phyloP scores from a whole-genome alignment of 108 stramenopile genomes.

The Stephanodiscus triporus region DNA sequence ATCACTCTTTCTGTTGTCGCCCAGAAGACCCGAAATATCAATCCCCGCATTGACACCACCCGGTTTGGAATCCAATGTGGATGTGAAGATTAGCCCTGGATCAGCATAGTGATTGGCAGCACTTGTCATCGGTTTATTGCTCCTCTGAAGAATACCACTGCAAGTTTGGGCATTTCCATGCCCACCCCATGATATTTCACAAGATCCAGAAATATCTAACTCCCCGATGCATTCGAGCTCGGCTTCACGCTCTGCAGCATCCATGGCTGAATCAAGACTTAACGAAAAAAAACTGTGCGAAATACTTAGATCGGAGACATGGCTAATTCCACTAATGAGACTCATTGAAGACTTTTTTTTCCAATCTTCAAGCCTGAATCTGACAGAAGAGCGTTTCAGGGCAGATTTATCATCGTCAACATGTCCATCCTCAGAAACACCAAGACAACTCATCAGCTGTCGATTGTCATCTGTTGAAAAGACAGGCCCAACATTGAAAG shows the following conservation, averaged over 20 bases:
- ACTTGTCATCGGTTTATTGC: neutral
- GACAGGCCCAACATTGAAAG: constrained; percentile 5
- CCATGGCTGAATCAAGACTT: constrained; percentile 51
- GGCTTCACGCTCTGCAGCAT: constrained; percentile 40
- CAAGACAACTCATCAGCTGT: neutral
- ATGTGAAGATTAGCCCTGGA: constrained; percentile 50
- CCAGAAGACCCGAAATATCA: constrained; percentile 38
- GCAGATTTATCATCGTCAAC: neutral
- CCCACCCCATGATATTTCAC: constrained; percentile 5
- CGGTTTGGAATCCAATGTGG: constrained; percentile 48
- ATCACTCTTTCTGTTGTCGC: constrained; percentile 36
- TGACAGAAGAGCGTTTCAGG: constrained; percentile 19
- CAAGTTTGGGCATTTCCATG: neutral
- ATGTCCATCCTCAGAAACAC: constrained; percentile 5
- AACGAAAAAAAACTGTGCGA: constrained; percentile 13
- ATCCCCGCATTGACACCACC: constrained; percentile 48
- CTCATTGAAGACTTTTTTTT: constrained; percentile 19
- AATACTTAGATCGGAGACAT: constrained; percentile 35
- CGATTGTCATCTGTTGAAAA: neutral
- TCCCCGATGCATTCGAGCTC: constrained; percentile 43
- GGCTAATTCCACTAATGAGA: constrained; percentile 9
- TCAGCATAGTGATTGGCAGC: constrained; percentile 15
- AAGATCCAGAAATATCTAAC: constrained; percentile 18
- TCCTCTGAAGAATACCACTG: constrained; percentile 36
- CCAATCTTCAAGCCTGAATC: constrained; percentile 7